phyloP scores from a whole-genome alignment of 768 basidiomycete genomes.

The Xerocomellus amylosporus region DNA sequence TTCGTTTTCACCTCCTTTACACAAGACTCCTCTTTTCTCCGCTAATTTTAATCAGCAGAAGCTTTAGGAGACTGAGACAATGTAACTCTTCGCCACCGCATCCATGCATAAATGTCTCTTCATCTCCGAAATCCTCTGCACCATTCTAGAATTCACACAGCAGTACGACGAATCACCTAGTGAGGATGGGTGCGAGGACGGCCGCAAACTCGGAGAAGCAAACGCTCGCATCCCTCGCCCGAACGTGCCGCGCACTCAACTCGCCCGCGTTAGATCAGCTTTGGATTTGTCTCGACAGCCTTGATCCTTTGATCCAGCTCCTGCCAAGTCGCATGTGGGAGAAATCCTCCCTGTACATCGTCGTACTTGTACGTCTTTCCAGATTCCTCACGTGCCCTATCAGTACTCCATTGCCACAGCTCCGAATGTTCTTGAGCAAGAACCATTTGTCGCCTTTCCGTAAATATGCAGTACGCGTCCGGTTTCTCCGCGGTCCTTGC shows the following conservation, averaged over 20 bases:
- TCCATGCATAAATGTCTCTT: not conserved
- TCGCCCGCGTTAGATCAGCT: not conserved
- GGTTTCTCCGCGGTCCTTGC: slow-evolving; percentile 8
- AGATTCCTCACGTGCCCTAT: not conserved
- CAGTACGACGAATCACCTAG: not conserved
- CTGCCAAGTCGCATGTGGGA: not conserved
- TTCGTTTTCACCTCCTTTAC: no score
- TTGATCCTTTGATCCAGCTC: not conserved
- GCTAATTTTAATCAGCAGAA: no score
- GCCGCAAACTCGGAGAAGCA: not conserved
- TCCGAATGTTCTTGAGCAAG: not conserved
- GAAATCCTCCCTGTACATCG: not conserved
- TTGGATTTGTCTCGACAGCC: not conserved
- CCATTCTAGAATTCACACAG: not conserved
- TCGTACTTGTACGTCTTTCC: not conserved
- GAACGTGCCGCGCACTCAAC: not conserved
- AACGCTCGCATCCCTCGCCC: not conserved
- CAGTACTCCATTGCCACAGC: not conserved
- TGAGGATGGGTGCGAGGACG: not conserved
- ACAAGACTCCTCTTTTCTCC: no score
- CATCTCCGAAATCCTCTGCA: not conserved
- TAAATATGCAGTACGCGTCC: slow-evolving; percentile 17
- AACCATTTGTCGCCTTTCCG: not conserved
- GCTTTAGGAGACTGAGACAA: not conserved
- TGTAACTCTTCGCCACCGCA: not conserved